phyloP scores from a whole-genome alignment of 257 asterid genomes.

The Primulina eburnea region DNA sequence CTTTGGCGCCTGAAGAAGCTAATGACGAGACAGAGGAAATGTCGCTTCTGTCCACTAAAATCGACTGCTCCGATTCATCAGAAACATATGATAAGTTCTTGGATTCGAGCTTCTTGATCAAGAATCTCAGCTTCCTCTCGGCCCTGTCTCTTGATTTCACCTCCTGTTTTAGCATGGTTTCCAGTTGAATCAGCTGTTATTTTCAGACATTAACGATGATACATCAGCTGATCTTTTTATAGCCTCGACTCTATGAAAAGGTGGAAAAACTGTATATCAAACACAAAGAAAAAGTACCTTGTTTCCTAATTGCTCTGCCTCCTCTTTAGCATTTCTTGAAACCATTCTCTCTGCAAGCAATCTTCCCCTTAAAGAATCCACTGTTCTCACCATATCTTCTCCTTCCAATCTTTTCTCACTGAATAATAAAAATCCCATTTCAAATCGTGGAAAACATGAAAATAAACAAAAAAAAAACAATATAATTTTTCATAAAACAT shows the following conservation, averaged over 20 bases:
- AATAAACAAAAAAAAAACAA: not conserved
- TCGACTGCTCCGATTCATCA: constrained; percentile 41
- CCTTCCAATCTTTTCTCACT: constrained; percentile 43
- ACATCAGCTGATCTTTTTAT: not conserved
- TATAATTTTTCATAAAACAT: not conserved
- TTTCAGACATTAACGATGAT: constrained; percentile 15
- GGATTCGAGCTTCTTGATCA: constrained; percentile 61
- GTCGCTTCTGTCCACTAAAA: constrained; percentile 41
- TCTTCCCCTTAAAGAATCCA: constrained; percentile 85
- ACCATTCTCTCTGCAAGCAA: constrained; percentile 78
- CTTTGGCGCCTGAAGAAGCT: constrained; percentile 33
- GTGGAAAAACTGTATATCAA: not conserved
- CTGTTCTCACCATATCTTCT: constrained; percentile 62
- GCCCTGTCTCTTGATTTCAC: constrained; percentile 73
- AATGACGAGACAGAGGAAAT: constrained; percentile 48
- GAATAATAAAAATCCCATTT: constrained; percentile 11
- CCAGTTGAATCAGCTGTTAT: constrained; percentile 63
- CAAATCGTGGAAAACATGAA: not conserved
- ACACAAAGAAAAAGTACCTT: constrained; percentile 38
- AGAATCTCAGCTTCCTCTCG: constrained; percentile 57
- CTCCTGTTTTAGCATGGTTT: constrained; percentile 55
- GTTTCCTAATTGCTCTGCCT: constrained; percentile 44
- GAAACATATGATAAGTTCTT: constrained; percentile 42
- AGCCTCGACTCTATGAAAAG: not conserved
- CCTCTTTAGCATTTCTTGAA: constrained; percentile 66